Evolutionary conservation across 768 basidiomycete genomes (phyloP), one percentile per base, ranked within the genome.

Genomic region (Boletus pseudopeckii): DNA sequence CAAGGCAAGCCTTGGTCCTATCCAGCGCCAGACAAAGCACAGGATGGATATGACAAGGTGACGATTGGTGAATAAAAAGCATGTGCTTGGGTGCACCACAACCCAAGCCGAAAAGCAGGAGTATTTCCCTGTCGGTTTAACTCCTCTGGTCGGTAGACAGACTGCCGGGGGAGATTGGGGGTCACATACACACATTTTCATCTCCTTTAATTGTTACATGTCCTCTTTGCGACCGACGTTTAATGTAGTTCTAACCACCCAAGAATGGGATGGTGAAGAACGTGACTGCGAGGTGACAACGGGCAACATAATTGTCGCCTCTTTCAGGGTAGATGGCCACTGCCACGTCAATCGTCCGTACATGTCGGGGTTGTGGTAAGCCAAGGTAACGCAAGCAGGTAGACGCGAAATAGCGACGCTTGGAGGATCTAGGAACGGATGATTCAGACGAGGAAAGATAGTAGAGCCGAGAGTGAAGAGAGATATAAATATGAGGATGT

Each of bases 401-500:
- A 17, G 7, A 24, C n/a, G 28, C 32, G 18, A 17, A 15, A 17
- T 20, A 33, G 1, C 18, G 13, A 45, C 7, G 14, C 14, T 15
- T 46, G 33, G 32, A 33, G 32, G n/a, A 32, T 10, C 30, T 32
- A 32, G 30, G 30, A 32, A 32, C 30, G 30, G 30, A 32, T 11
- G 30, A 32, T 32, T 32, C 30, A 32, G 30, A 32, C 2, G 8
- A 34, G 15, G 33, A 34, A 22, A n/a, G 40, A 15, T 17, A 7
- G 44, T 17, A 24, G 45, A 50, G 32, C 40, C 49, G 44, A 33
- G 30, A 26, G 9, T 7, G 18, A 17, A 17, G n/a, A n/a, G n/a
- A n/a, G 44, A 59, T 30, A 59, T 43, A 55, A 54, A 59, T 54
- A 54, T 11, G 43, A 59, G 45, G 2, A 33, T 7, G 32, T 48